phyloP scores from a whole-genome alignment of 805 yeast species.

The Myxozyma monticola region DNA sequence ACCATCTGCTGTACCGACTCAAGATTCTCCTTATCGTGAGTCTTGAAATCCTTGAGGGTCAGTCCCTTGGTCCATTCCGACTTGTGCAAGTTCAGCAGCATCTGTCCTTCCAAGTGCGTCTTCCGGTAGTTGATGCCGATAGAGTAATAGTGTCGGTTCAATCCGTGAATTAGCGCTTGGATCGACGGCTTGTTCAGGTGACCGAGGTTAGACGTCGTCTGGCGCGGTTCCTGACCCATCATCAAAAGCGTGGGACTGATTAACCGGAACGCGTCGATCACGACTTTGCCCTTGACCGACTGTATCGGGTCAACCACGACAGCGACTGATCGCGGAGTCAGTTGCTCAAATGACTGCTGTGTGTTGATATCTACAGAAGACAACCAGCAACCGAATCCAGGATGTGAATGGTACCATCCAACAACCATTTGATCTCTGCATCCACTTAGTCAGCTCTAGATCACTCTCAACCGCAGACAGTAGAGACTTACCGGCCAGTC shows the following conservation, averaged over 20 bases:
- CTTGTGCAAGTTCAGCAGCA: slow-evolving; percentile 92
- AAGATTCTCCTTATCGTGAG: slow-evolving; percentile 72
- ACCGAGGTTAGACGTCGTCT: slow-evolving; percentile 93
- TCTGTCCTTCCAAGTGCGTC: slow-evolving; percentile 86
- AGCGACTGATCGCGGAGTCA: slow-evolving; percentile 94
- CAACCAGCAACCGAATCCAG: slow-evolving; percentile 99
- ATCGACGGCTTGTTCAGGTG: slow-evolving; percentile 93
- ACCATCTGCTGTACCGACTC: slow-evolving; percentile 77
- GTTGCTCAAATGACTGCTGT: slow-evolving; percentile 95
- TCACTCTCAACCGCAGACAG: too few relatives aligned
- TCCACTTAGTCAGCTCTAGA: not conserved
- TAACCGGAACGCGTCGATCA: slow-evolving; percentile 95
- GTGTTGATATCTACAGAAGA: slow-evolving; percentile 97
- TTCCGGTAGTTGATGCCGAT: slow-evolving; percentile 92
- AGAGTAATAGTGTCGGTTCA: slow-evolving; percentile 95
- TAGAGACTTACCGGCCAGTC: slow-evolving; percentile 62
- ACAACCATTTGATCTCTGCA: slow-evolving; percentile 94
- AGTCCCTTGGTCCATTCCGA: slow-evolving; percentile 95
- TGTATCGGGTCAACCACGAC: slow-evolving; percentile 98
- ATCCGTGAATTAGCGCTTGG: slow-evolving; percentile 94
- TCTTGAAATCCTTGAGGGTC: slow-evolving; percentile 70
- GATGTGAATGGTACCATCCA: slow-evolving; percentile 99
- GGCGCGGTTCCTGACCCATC: slow-evolving; percentile 98
- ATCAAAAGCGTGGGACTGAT: slow-evolving; percentile 83
- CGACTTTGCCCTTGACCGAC: slow-evolving; percentile 97